Percentiles rank a stretch among this genome's conserved stretches.
Conservation (phyloP, 2,329 filamentous ascomycete species). For the Colletotrichum sp. region DNA sequence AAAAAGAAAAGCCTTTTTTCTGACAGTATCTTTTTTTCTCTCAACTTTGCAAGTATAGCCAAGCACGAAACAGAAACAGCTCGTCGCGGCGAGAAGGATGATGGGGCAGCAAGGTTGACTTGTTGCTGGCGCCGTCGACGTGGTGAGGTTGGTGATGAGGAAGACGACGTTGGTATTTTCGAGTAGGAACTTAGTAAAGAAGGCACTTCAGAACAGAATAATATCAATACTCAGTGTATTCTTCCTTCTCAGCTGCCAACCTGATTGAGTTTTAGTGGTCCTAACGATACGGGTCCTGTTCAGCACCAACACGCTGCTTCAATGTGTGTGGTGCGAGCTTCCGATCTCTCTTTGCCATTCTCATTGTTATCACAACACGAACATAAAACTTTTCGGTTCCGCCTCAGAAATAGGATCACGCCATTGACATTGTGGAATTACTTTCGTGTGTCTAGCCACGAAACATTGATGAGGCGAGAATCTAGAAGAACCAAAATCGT, state of each 20-base stretch:
- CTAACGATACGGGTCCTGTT: neutral
- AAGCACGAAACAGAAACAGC: neutral
- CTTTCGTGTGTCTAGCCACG: neutral
- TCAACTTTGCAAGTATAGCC: neutral
- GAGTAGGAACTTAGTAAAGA: neutral
- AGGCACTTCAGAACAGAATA: neutral
- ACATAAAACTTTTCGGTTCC: neutral
- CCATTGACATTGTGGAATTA: neutral
- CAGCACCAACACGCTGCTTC: neutral
- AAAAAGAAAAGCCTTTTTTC: neutral
- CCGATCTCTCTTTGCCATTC: neutral
- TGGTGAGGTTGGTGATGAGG: neutral
- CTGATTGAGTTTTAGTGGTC: neutral
- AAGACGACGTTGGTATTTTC: neutral
- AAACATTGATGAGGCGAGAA: neutral
- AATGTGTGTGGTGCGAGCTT: neutral
- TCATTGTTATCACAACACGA: neutral
- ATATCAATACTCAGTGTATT: neutral
- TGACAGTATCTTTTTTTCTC: too few relatives aligned
- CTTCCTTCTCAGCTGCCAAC: neutral
- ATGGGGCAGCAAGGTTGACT: neutral
- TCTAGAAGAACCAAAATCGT: neutral
- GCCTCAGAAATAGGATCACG: neutral
- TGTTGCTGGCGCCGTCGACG: neutral
- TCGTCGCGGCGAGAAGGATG: neutral